A percentile compares a stretch with the other conserved stretches of the same genome.
Conservation (phyloP, 345 rosid species). For the Erucastrum elatum region DNA sequence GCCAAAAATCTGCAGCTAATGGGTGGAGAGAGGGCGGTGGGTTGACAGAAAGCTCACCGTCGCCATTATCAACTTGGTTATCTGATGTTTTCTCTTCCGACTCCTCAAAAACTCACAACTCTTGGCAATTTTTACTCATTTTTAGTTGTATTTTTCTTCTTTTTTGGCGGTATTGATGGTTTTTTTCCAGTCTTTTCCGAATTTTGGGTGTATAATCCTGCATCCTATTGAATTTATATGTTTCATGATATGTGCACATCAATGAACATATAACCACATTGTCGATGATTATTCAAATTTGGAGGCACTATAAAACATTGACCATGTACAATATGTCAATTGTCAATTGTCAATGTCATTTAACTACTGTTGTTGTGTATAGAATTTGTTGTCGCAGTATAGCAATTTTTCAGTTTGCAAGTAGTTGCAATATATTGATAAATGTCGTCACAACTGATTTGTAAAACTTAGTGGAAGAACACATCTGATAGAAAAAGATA, state of each 20-base stretch:
- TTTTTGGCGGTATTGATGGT: background rate
- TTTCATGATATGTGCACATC: slow-evolving; percentile 1
- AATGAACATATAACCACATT: background rate
- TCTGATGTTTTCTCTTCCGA: slow-evolving; percentile 45
- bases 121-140: slow-evolving; percentile 3
- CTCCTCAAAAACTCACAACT: slow-evolving; percentile 33
- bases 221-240: slow-evolving; percentile 1
- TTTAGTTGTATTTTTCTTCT: slow-evolving; percentile 13
- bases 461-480: background rate
- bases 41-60: slow-evolving; percentile 30
- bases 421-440: background rate
- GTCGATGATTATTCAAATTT: background rate
- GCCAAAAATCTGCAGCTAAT: slow-evolving; percentile 49
- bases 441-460: background rate
- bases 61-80: slow-evolving; percentile 45
- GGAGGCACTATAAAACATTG: background rate
- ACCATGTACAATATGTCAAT: background rate
- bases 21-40: slow-evolving; percentile 42
- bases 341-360: too few relatives aligned
- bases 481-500: background rate
- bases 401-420: background rate
- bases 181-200: background rate
- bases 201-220: background rate
- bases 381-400: background rate
- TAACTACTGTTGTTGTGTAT: background rate